Evolutionary conservation across 148 eudicot genomes (phyloP), one percentile per base, ranked within the genome.

Genomic region (Suaeda aralocaspica): DNA sequence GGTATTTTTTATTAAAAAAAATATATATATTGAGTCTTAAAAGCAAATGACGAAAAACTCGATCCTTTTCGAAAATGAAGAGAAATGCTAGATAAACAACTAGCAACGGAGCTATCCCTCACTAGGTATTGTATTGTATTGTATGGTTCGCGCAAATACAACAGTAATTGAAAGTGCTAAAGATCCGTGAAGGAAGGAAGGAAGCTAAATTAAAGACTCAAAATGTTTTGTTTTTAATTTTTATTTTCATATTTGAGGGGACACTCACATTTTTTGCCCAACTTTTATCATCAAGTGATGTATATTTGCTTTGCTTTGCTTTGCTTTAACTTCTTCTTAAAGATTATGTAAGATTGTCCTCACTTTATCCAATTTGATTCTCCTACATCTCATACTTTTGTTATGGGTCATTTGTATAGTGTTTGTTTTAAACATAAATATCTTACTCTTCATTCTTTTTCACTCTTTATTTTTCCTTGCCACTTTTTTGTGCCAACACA

Each of bases 291-390:
- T 12, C 44, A 36, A 3, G 41, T 36, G 41, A 50, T 18, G 42
- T 34, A 68, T 48, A 24, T 6, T 29, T 41, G 28, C 71, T 30
- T 11, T 30, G 22, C 34, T 39, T 56, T 31, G 41, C 52, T 69
- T 58, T 26, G 5, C 58, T 28, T 13, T 16, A 70, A 60, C 52
- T 69, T 58, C 39, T 9, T 69, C n/a, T 13, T 16, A 70, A 60
- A 26, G 67, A 50, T 31, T 49, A 45, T n/a, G 15, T 45, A 56
- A 5, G 6, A 26, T 72, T 72, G 49, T 63, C 42, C 50, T 62
- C 66, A 36, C 61, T 72, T 71, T 63, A 36, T 63, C 28, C 75
- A 36, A 72, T 14, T 72, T 72, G 60, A 50, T 51, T 50, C 61
- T 64, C 16, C 16, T 15, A 28, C 22, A 18, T 21, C 6, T 19